phyloP scores from a whole-genome alignment of 768 basidiomycete species.

The Podaxis sp. region DNA sequence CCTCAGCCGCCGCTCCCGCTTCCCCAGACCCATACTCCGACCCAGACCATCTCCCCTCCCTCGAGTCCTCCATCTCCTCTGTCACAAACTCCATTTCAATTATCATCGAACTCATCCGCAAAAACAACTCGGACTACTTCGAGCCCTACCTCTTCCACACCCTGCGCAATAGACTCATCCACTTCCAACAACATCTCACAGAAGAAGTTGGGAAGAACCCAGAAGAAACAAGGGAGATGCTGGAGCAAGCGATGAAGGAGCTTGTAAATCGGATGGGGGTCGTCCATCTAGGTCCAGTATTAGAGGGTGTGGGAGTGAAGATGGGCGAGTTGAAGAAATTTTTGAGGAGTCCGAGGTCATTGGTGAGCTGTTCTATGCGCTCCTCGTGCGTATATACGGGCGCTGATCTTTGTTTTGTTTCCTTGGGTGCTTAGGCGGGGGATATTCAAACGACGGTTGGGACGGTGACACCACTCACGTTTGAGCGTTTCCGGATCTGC shows the following conservation, averaged over 20 bases:
- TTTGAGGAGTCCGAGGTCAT: conserved; percentile 70
- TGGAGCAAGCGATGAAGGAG: conserved; percentile 74
- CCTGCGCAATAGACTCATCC: conserved; percentile 85
- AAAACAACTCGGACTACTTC: conserved; percentile 98
- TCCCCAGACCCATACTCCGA: conserved; percentile 19
- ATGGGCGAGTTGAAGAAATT: conserved; percentile 70
- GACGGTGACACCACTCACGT: conserved; percentile 75
- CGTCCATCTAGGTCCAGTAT: conserved; percentile 83
- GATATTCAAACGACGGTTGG: conserved; percentile 76
- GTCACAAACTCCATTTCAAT: conserved; percentile 86
- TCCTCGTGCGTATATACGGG: background rate
- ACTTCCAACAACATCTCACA: conserved; percentile 73
- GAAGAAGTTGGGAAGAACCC: conserved; percentile 26
- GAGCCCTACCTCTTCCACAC: conserved; percentile 97
- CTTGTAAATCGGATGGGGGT: conserved; percentile 87
- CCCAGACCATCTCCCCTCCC: conserved; percentile 33
- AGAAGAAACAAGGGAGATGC: conserved; percentile 61
- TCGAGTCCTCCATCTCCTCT: conserved; percentile 68
- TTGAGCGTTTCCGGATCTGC: conserved; percentile 94
- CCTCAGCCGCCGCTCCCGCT: background rate
- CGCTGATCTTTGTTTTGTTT: background rate
- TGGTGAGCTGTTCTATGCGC: conserved; percentile 47
- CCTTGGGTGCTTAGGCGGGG: conserved; percentile 48
- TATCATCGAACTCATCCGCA: conserved; percentile 90
- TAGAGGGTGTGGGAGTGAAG: conserved; percentile 70